phyloP scores from a whole-genome alignment of 2,329 filamentous ascomycete genomes.

The Exophiala oligosperma region DNA sequence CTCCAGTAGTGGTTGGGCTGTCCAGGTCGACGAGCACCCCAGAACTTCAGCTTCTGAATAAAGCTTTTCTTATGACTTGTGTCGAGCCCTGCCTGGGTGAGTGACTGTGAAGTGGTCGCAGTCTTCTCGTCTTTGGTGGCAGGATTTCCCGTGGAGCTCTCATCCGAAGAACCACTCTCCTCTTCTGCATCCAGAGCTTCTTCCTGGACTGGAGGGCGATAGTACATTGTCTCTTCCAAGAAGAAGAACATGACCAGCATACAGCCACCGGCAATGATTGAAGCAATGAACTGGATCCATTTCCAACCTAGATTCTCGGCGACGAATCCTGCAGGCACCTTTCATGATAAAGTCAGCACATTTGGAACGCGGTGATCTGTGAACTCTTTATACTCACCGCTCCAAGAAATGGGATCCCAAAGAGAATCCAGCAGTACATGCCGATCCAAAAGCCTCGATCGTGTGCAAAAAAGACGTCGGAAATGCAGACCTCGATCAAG shows the following conservation, averaged over 20 bases:
- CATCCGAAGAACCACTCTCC: neutral
- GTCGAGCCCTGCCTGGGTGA: neutral
- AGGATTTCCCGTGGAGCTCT: slow-evolving; percentile 1
- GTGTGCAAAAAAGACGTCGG: slow-evolving; percentile 48
- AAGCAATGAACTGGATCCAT: slow-evolving; percentile 54
- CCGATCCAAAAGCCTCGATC: slow-evolving; percentile 58
- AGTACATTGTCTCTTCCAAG: slow-evolving; percentile 50
- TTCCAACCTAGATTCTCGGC: slow-evolving; percentile 52
- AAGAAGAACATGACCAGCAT: slow-evolving; percentile 53
- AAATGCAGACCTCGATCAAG: slow-evolving; percentile 47
- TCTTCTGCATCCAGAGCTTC: slow-evolving; percentile 7
- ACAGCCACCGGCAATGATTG: slow-evolving; percentile 50
- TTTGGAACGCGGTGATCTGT: neutral
- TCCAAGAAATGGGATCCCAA: slow-evolving; percentile 42
- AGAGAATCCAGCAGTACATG: slow-evolving; percentile 57
- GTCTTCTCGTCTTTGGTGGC: slow-evolving; percentile 4
- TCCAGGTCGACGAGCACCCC: slow-evolving; percentile 20
- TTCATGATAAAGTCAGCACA: neutral
- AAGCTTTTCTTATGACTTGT: slow-evolving; percentile 12
- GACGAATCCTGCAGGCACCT: slow-evolving; percentile 51
- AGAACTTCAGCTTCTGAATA: slow-evolving; percentile 17
- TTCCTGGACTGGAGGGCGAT: slow-evolving; percentile 11
- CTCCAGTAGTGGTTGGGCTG: slow-evolving; percentile 26
- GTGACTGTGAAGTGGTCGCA: neutral
- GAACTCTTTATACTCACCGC: slow-evolving; percentile 29